phyloP scores from a whole-genome alignment of 148 eudicot genomes.

The Rhododendron vialii region DNA sequence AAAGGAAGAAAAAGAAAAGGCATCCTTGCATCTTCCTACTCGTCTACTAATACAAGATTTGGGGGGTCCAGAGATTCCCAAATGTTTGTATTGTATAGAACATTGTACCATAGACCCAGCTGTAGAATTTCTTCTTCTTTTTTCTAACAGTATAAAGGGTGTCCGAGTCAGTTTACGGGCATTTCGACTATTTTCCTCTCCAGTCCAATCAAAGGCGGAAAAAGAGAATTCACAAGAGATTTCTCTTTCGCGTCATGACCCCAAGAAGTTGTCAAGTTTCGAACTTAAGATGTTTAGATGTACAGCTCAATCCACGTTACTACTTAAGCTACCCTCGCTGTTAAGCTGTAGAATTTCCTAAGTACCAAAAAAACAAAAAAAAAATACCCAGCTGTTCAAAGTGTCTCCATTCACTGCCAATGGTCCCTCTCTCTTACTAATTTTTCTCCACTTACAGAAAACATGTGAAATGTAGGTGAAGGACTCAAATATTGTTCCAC shows the following conservation, averaged over 20 bases:
- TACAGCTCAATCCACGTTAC: too few species aligned
- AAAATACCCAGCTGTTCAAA: background rate
- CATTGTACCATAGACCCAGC: background rate
- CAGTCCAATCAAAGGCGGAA: too few species aligned
- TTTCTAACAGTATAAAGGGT: too few species aligned
- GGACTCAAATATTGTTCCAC: background rate
- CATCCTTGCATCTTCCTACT: background rate
- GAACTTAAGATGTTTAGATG: too few species aligned
- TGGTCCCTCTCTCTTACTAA: background rate
- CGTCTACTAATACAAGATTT: background rate
- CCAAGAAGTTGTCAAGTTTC: too few species aligned
- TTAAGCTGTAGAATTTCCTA: background rate
- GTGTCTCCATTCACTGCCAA: conserved; percentile 1
- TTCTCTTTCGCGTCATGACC: too few species aligned
- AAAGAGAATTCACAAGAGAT: too few species aligned
- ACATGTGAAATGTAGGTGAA: background rate
- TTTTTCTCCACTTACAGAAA: background rate
- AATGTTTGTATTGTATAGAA: background rate
- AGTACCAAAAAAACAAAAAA: background rate
- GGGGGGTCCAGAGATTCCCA: background rate
- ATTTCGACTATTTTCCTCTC: too few species aligned
- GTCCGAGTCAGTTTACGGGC: too few species aligned
- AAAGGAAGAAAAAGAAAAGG: background rate
- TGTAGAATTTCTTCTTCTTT: background rate
- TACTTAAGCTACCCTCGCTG: too few species aligned